Percentiles rank a stretch among this genome's conserved stretches.
These are phyloP conservation scores for Amanita rubescens DNA, from an alignment of 768 basidiomycete species.

Conservation along the genomic window DNA sequence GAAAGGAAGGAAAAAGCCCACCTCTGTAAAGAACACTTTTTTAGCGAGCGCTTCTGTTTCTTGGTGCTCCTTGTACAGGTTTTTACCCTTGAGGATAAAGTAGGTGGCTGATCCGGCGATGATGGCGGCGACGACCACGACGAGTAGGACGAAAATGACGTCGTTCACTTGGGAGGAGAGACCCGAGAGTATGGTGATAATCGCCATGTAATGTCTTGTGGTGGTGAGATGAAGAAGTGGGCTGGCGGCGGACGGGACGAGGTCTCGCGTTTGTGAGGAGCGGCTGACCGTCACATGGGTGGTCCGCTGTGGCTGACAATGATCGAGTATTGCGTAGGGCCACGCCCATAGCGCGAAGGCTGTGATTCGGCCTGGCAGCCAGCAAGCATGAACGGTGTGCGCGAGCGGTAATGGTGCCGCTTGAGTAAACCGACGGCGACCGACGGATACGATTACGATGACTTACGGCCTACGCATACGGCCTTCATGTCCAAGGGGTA, in stretches of 20 bases:
- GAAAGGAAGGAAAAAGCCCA: not conserved
- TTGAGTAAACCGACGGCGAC: too few species aligned
- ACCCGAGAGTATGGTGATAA: not conserved
- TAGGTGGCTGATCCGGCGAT: not conserved
- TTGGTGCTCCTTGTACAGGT: conserved; percentile 1
- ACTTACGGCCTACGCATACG: too few species aligned
- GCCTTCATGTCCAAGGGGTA: too few species aligned
- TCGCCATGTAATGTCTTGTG: not conserved
- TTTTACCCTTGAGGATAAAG: not conserved
- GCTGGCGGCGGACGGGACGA: not conserved
- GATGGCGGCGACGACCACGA: not conserved
- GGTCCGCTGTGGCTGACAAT: too few species aligned
- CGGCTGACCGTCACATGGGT: too few species aligned
- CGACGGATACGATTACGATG: too few species aligned
- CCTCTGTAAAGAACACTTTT: not conserved
- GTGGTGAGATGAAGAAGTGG: not conserved
- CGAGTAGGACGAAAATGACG: not conserved
- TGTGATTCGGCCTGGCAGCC: too few species aligned
- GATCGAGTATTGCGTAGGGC: too few species aligned
- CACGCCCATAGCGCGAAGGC: too few species aligned
- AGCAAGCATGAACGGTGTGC: too few species aligned
- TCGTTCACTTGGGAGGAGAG: not conserved
- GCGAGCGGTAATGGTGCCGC: too few species aligned
- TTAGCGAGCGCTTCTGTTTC: conserved; percentile 4
- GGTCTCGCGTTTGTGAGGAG: too few species aligned